Percentiles rank a stretch among this genome's conserved stretches.
Evolutionary conservation across 345 rosid genomes (phyloP).

Genomic region (Bruguiera sexangula): DNA sequence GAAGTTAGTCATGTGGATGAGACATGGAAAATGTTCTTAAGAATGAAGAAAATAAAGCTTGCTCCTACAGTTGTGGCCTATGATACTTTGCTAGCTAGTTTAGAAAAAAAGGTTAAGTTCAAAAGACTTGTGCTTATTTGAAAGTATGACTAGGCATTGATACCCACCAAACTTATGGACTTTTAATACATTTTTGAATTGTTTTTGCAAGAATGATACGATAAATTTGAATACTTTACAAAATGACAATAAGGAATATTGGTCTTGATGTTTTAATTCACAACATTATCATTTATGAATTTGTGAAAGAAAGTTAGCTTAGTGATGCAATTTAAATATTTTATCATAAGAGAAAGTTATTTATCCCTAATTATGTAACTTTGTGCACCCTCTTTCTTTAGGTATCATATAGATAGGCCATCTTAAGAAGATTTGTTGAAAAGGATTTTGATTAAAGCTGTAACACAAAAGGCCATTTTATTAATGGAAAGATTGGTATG

Average conservation of each 20-base stretch:
- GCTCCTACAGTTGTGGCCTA: conserved; percentile 81
- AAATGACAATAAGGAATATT: conserved; percentile 59
- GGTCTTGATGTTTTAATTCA: conserved; percentile 74
- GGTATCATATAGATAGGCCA: conserved; percentile 19
- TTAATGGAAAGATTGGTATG: conserved; percentile 61
- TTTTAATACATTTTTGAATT: conserved; percentile 80
- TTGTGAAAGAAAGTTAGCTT: conserved; percentile 53
- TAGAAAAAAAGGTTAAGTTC: conserved; percentile 60
- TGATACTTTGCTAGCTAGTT: conserved; percentile 72
- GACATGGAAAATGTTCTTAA: conserved; percentile 80
- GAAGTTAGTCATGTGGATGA: conserved; percentile 68
- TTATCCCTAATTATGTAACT: conserved; percentile 71
- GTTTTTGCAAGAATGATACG: conserved; percentile 88
- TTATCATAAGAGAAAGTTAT: conserved; percentile 82
- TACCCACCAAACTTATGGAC: conserved; percentile 69
- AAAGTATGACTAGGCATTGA: conserved; percentile 51
- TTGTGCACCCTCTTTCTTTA: conserved; percentile 78
- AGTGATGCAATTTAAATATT: conserved; percentile 68
- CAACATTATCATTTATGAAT: conserved; percentile 77
- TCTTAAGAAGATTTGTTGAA: conserved; percentile 80
- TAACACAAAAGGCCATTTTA: conserved; percentile 47
- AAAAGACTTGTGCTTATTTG: conserved; percentile 54
- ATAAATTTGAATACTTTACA: conserved; percentile 58
- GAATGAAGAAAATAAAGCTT: conserved; percentile 64
- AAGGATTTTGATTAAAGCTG: conserved; percentile 61